phyloP scores from a whole-genome alignment of 257 asterid genomes.

The Solanum habrochaites region DNA sequence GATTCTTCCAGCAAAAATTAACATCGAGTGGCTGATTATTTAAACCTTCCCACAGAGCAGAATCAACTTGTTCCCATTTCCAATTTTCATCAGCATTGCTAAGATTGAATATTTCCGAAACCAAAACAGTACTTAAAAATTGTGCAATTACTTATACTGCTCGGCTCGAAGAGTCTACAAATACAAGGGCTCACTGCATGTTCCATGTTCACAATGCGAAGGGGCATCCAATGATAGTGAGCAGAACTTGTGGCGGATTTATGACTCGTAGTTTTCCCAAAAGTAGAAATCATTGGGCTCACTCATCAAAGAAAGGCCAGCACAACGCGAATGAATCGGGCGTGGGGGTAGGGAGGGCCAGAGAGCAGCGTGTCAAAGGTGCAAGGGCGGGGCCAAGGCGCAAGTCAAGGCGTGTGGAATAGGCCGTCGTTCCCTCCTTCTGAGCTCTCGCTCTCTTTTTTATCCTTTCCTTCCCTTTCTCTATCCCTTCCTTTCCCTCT shows the following conservation, averaged over 20 bases:
- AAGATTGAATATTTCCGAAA: background rate
- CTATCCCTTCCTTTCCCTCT: too few relatives aligned
- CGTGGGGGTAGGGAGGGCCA: too few relatives aligned
- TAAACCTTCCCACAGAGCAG: background rate
- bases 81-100: background rate
- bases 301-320: slow-evolving; percentile 2
- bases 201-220: background rate
- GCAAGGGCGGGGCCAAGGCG: too few relatives aligned
- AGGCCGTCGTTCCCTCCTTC: too few relatives aligned
- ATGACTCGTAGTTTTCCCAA: background rate
- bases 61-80: background rate
- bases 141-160: slow-evolving; percentile 4
- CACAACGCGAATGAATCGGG: background rate
- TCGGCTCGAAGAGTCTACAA: background rate
- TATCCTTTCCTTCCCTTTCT: too few relatives aligned
- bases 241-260: background rate
- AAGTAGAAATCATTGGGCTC: background rate
- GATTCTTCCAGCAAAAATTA: background rate
- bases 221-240: background rate
- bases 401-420: too few relatives aligned
- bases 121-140: background rate
- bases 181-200: slow-evolving; percentile 5
- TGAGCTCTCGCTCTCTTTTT: too few relatives aligned
- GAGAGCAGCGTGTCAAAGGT: too few relatives aligned
- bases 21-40: background rate